Evolutionary conservation across 1,284 basidiomycete genomes (phyloP).

Genomic region (Thecaphora frezii): DNA sequence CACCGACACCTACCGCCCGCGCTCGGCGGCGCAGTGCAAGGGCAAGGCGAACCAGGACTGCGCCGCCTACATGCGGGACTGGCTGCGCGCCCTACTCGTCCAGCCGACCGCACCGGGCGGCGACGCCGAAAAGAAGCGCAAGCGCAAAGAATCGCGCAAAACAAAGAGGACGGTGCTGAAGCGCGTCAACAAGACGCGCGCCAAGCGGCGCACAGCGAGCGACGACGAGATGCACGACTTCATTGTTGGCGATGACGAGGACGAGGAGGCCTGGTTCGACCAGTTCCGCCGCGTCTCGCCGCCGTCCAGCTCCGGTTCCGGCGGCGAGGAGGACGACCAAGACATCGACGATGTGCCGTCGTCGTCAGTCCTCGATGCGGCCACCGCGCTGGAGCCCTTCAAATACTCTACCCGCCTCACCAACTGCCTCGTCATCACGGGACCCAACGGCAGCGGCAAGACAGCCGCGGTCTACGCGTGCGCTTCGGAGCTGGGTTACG

Average conservation of each 20-base stretch:
- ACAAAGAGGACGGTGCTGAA: neutral
- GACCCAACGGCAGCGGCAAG: conserved; percentile 64
- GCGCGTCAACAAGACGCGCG: neutral
- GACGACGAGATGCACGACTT: conserved; percentile 39
- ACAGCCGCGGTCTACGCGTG: conserved; percentile 55
- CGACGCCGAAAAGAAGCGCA: conserved; percentile 3
- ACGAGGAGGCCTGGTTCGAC: conserved; percentile 34
- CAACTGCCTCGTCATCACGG: conserved; percentile 67
- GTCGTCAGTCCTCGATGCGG: neutral
- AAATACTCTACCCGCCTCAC: conserved; percentile 19
- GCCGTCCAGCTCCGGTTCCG: no score
- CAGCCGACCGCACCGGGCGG: neutral
- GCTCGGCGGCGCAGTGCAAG: conserved; percentile 12
- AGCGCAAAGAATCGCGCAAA: no score
- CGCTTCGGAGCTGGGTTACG: conserved; percentile 75
- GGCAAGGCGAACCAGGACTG: conserved; percentile 31
- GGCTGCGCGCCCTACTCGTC: conserved; percentile 38
- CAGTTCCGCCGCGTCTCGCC: conserved; percentile 29
- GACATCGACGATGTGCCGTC: no score
- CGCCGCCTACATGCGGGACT: conserved; percentile 34
- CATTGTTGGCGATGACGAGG: conserved; percentile 32
- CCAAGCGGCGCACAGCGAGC: neutral
- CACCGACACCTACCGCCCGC: conserved; percentile 32
- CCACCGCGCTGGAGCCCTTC: neutral
- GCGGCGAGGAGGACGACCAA: no score